Evolutionary conservation across 1,284 basidiomycete genomes (phyloP), one percentile per base, ranked within the genome.

Genomic region (Trichosporon faecale): DNA sequence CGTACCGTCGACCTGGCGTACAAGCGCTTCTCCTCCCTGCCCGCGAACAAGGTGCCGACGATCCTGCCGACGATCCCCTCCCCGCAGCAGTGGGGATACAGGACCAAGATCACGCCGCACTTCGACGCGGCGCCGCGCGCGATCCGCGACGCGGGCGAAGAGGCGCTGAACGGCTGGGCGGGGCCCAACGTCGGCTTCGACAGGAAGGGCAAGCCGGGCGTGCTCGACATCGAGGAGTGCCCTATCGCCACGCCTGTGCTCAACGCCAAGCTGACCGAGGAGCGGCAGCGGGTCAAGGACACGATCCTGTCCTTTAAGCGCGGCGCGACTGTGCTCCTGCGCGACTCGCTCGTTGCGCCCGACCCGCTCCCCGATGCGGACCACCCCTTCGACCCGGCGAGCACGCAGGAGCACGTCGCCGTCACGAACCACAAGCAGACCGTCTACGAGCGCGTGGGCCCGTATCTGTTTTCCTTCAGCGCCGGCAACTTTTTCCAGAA

Each of bases 151-250:
- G 64, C 66, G 52, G 14, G 64, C 29, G 71, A 72, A 66, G 70
- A 61, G 35, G 65, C 40, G 3, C 18, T 33, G 46, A 72, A 72
- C 7, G 33, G 33, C 18, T 81, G 75, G 74, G 71, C n/a, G 3
- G 49, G 76, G 52, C 76, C 71, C 55, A 70, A 52, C 67, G 90
- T 99, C 66, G 96, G 96, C 0, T 99, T 98, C 83, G 95, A 98
- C 76, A 82, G 88, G 61, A 90, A 91, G 46, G 93, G 93, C 0
- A 89, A 87, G 49, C 88, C 89, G 65, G 86, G 88, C 23, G 91
- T 94, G 8, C 85, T 98, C 83, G 96, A 99, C 80, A 99, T 99
- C 73, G 96, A 98, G 89, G 96, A 98, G 83, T 98, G 96, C 79
- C 91, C 93, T 0, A 96, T 99, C 65, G 94, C 94, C 0, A 95